These are phyloP conservation scores for Perkinsus olseni DNA, from an alignment of 169 alveolate genomes.

Conservation along the genomic window DNA sequence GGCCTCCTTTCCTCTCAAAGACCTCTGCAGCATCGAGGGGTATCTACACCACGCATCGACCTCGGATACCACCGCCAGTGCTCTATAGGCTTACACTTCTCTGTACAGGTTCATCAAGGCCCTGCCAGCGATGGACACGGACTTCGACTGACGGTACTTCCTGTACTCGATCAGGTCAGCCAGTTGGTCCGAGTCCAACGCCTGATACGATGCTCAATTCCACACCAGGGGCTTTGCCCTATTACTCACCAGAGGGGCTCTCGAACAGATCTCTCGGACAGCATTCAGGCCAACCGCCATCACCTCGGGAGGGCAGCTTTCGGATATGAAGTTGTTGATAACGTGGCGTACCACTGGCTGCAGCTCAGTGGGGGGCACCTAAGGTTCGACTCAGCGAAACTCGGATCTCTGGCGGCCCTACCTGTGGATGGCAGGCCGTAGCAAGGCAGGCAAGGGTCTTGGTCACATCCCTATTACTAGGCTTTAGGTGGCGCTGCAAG, in stretches of 20 bases:
- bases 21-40: neutral
- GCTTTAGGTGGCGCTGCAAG: neutral
- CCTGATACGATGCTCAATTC: neutral
- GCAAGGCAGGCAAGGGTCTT: conserved; percentile 8
- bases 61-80: neutral
- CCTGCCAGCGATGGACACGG: neutral
- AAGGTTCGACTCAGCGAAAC: neutral
- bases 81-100: neutral
- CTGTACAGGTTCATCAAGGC: conserved; percentile 5
- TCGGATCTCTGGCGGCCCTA: neutral
- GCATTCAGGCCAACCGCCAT: conserved; percentile 15
- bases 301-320: neutral
- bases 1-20: neutral
- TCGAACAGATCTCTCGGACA: conserved; percentile 1
- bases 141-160: neutral
- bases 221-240: neutral
- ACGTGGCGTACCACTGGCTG: neutral
- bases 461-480: neutral
- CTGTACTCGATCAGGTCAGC: neutral
- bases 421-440: neutral
- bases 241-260: neutral
- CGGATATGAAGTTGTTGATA: neutral
- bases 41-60: neutral
- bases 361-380: neutral
- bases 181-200: neutral